Evolutionary conservation across 106 monocot species (phyloP), one percentile per base, ranked within the genome.

Genomic region (Gastrodia elata): DNA sequence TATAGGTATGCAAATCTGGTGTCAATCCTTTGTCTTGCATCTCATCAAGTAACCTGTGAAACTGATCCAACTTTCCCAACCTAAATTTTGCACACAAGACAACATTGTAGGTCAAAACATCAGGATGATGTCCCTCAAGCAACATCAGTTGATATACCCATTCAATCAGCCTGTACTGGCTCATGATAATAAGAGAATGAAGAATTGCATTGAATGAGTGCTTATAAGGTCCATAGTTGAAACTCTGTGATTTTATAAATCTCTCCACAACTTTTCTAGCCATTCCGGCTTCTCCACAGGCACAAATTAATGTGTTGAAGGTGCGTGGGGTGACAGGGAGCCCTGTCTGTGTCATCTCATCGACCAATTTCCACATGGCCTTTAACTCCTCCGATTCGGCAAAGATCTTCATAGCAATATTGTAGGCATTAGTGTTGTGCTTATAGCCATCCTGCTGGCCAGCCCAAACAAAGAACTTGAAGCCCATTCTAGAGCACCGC

Each of bases 81-180:
- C 83, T 76, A 37, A 84, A 93, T 65, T 93, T 97, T 0, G 97
- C 90, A 43, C 86, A 78, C 83, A 97, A 65, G 14, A 97, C 34
- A 48, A 93, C 78, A 75, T 97, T 97, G 61, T 90, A 97, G 11
- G 97, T 93, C 39, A 97, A 77, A 6, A 90, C 71, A 82, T 97
- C 92, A 0, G 96, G 84, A 0, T 75, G 64, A 27, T 86, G 74
- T 36, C 88, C 84, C 38, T 90, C 84, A 13, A 77, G 39, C 20
- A 81, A 38, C 97, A 97, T 93, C 71, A 83, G 72, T 67, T 87
- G 77, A 58, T 90, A 83, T 32, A 97, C 97, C 92, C 97, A 97
- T 74, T 97, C 97, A 20, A 92, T 79, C 76, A 97, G 56, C 65
- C 83, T 69, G 56, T 86, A 93, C 72, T 97, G 92, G 35, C 85